Evolutionary conservation across 2,329 filamentous ascomycete species (phyloP).

Genomic region (Penicillium sp.): DNA sequence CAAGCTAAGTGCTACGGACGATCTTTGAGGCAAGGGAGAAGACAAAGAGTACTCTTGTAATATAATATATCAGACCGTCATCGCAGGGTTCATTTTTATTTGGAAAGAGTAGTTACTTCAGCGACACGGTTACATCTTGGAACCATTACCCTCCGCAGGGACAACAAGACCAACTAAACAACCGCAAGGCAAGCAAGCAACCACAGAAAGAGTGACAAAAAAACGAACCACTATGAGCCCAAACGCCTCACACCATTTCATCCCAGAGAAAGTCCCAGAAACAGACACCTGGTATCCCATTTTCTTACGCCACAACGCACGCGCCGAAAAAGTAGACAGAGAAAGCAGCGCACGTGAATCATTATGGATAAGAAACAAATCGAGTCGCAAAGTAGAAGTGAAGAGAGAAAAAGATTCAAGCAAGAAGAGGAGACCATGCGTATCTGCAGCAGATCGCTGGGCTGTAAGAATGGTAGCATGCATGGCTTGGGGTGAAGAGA

Average conservation of each 20-base stretch:
- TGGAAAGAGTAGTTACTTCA: background rate
- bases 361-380: slow-evolving; percentile 4
- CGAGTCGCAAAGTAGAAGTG: slow-evolving; percentile 2
- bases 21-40: background rate
- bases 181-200: background rate
- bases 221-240: background rate
- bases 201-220: background rate
- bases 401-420: slow-evolving; percentile 3
- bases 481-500: background rate
- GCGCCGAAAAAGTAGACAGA: slow-evolving; percentile 7
- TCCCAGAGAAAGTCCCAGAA: slow-evolving; percentile 1
- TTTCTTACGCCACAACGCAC: slow-evolving; percentile 11
- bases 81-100: slow-evolving; percentile 1
- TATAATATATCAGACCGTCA: background rate
- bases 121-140: background rate
- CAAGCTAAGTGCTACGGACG: background rate
- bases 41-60: background rate
- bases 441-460: slow-evolving; percentile 1
- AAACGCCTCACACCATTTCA: slow-evolving; percentile 4
- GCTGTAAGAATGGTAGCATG: background rate
- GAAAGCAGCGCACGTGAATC: slow-evolving; percentile 1
- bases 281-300: slow-evolving; percentile 11
- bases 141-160: background rate
- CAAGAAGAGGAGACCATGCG: slow-evolving; percentile 5
- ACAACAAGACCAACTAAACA: background rate